Conservation (phyloP, 2,329 filamentous ascomycete genomes). For the Bipolaris gigantea region DNA sequence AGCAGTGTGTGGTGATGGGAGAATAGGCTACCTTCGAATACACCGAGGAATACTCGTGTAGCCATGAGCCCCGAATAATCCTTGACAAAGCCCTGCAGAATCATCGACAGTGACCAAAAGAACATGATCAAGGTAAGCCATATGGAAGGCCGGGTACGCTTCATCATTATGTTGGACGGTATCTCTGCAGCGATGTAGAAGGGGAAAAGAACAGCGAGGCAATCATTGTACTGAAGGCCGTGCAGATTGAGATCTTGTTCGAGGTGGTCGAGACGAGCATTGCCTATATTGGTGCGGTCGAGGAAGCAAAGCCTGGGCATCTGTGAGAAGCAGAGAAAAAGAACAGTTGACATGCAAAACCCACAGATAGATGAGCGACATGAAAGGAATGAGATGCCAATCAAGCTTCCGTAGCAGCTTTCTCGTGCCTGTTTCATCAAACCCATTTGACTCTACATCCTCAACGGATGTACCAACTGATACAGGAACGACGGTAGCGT, state of each 20-base stretch:
- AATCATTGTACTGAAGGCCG: conserved; percentile 61
- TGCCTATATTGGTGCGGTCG: conserved; percentile 49
- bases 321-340: neutral
- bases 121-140: conserved; percentile 46
- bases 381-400: conserved; percentile 60
- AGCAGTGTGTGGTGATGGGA: too few species aligned
- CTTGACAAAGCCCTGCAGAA: conserved; percentile 35
- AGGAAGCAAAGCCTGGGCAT: conserved; percentile 2
- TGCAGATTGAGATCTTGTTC: conserved; percentile 42
- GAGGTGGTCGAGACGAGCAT: conserved; percentile 45
- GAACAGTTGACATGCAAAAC: conserved; percentile 7
- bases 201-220: conserved; percentile 58
- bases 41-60: conserved; percentile 36
- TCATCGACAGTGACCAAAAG: conserved; percentile 38
- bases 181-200: conserved; percentile 59
- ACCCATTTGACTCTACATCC: conserved; percentile 37
- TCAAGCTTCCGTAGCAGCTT: conserved; percentile 58
- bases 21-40: conserved; percentile 27
- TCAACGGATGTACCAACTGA: conserved; percentile 15
- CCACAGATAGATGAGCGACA: conserved; percentile 61
- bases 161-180: conserved; percentile 61
- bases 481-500: conserved; percentile 8
- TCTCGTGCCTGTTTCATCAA: conserved; percentile 50
- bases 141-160: conserved; percentile 39
- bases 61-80: conserved; percentile 39